Conservation (phyloP, 2,329 filamentous ascomycete genomes). For the Paraphoma chrysanthemicola region DNA sequence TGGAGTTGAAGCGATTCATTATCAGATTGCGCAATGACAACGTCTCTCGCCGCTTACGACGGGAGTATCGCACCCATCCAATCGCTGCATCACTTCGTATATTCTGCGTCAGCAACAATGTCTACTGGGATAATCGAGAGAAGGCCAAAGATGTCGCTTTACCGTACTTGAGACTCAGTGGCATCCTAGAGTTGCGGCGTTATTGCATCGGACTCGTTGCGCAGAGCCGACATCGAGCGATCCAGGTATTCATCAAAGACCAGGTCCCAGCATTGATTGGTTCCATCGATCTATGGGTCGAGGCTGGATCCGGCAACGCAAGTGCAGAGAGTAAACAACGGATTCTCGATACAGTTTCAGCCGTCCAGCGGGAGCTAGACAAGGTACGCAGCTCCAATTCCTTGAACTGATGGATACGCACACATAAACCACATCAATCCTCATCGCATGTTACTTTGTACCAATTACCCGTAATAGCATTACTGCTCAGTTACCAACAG, state of each 20-base stretch:
- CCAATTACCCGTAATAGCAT: no score
- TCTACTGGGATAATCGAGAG: constrained; percentile 51
- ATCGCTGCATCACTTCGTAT: constrained; percentile 35
- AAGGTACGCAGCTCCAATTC: constrained; percentile 32
- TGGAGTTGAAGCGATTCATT: constrained; percentile 42
- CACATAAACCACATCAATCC: background rate
- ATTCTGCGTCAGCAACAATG: constrained; percentile 56
- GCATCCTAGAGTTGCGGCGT: constrained; percentile 51
- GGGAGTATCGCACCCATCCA: constrained; percentile 36
- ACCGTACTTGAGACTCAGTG: constrained; percentile 51
- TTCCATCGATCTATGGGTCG: constrained; percentile 54
- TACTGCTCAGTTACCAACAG: no score
- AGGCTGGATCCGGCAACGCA: constrained; percentile 50
- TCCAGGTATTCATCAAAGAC: constrained; percentile 49
- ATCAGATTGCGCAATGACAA: constrained; percentile 50
- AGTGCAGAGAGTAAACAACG: constrained; percentile 47
- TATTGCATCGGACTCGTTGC: constrained; percentile 57
- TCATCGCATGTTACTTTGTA: no score
- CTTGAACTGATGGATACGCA: background rate
- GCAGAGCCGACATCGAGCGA: constrained; percentile 49
- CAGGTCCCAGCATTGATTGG: constrained; percentile 53
- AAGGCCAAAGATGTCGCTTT: constrained; percentile 26
- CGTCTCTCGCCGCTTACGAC: constrained; percentile 37
- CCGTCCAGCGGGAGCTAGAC: constrained; percentile 40
- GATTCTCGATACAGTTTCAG: constrained; percentile 43